Evolutionary conservation across 2,329 filamentous ascomycete genomes (phyloP).

Genomic region (Apiospora aurea): DNA sequence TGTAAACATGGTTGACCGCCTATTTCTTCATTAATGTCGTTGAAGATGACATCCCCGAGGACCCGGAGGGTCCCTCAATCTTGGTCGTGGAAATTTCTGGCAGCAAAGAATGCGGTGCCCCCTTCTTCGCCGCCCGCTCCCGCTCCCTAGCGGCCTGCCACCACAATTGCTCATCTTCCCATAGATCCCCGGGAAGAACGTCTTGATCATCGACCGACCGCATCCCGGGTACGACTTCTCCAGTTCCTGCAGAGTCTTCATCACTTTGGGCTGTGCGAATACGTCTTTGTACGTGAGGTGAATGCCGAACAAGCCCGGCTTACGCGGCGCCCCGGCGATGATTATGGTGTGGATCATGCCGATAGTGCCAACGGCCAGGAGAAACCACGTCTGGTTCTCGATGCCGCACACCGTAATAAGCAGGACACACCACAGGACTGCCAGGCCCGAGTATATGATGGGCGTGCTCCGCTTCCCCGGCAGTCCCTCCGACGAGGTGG

Average conservation of each 20-base stretch:
- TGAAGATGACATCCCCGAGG: not conserved
- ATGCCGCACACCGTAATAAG: constrained; percentile 5
- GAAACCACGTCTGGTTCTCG: not conserved
- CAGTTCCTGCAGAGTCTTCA: not conserved
- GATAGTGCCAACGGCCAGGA: not conserved
- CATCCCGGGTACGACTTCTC: not conserved
- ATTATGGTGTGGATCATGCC: constrained; percentile 10
- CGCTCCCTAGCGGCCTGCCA: not conserved
- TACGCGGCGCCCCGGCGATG: not conserved
- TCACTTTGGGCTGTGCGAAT: not conserved
- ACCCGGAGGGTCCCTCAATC: not conserved
- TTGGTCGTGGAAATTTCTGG: not conserved
- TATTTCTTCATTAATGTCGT: not conserved
- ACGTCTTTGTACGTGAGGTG: not conserved
- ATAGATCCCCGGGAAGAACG: not conserved
- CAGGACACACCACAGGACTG: not conserved
- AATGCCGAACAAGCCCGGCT: not conserved
- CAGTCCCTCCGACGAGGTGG: not conserved
- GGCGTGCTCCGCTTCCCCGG: not conserved
- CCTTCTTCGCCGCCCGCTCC: not conserved
- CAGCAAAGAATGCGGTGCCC: not conserved
- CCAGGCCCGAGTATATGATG: not conserved
- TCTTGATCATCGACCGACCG: not conserved
- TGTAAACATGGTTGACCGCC: too few species aligned
- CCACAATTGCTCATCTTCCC: not conserved